Evolutionary conservation across 257 asterid species (phyloP).

Genomic region (Gardenia jasminoides): DNA sequence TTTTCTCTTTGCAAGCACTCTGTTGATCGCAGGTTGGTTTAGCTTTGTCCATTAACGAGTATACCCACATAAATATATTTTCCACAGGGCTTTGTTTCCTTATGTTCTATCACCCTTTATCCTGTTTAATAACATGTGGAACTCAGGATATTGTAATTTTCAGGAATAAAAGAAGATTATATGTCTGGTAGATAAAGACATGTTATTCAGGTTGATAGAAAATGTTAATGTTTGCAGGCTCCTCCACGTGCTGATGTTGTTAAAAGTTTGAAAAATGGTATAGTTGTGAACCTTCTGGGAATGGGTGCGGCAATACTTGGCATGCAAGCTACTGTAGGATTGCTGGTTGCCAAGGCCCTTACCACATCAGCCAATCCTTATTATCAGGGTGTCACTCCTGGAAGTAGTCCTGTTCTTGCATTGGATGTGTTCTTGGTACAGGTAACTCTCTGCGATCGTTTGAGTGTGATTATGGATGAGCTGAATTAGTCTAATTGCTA

Average conservation of each 20-base stretch:
- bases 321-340: constrained; percentile 94
- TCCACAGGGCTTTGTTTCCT: too few relatives aligned
- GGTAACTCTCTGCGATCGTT: constrained; percentile 45
- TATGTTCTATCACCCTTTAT: too few relatives aligned
- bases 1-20: too few relatives aligned
- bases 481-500: background rate
- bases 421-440: constrained; percentile 96
- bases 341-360: constrained; percentile 96
- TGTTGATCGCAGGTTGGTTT: too few relatives aligned
- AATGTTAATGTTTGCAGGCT: constrained; percentile 53
- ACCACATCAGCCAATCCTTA: constrained; percentile 87
- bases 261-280: constrained; percentile 79
- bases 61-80: too few relatives aligned
- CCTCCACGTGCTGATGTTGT: constrained; percentile 98
- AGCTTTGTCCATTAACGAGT: too few relatives aligned
- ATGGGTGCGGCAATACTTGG: constrained; percentile 91
- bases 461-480: background rate
- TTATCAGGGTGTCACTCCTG: constrained; percentile 72
- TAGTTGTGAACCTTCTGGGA: constrained; percentile 69
- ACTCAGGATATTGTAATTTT: background rate
- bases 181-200: background rate
- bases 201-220: background rate
- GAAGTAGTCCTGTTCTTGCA: constrained; percentile 82
- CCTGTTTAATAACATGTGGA: background rate
- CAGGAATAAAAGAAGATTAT: background rate